Percentiles rank a stretch among this genome's conserved stretches.
These are phyloP conservation scores for Allium fistulosum DNA, from an alignment of 106 monocot genomes.

Conservation along the genomic window DNA sequence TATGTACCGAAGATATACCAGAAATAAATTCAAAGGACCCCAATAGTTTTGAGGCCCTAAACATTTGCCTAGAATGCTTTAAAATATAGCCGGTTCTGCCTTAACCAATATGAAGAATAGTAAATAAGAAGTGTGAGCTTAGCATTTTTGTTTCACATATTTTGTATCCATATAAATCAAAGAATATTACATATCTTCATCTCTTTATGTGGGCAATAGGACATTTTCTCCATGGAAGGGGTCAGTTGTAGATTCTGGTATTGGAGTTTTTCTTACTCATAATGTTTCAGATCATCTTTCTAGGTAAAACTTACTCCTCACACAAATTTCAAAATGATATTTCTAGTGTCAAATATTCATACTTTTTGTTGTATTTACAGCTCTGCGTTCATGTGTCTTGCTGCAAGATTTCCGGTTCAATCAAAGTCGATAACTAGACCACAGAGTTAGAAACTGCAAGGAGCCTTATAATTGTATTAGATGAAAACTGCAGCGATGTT, in stretches of 20 bases:
- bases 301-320: slow-evolving; percentile 28
- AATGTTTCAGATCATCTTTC: slow-evolving; percentile 77
- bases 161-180: no score
- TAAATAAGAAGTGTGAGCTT: no score
- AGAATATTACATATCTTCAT: not conserved
- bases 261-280: slow-evolving; percentile 68
- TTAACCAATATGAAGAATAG: no score
- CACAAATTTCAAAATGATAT: not conserved
- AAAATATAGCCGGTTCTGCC: no score
- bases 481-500: slow-evolving; percentile 6
- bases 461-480: not conserved
- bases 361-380: slow-evolving; percentile 20
- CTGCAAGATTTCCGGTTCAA: slow-evolving; percentile 58
- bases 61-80: no score
- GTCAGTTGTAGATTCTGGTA: slow-evolving; percentile 61
- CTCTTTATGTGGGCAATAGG: slow-evolving; percentile 38
- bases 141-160: no score
- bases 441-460: slow-evolving; percentile 3
- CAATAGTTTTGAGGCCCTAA: no score
- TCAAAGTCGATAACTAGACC: slow-evolving; percentile 1
- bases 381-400: slow-evolving; percentile 81
- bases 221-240: slow-evolving; percentile 66
- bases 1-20: no score
- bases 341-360: not conserved
- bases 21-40: no score